A percentile compares a stretch with the other conserved stretches of the same genome.
These are phyloP conservation scores for Viola pubescens DNA, from an alignment of 441 rosid genomes.

Conservation along the genomic window DNA sequence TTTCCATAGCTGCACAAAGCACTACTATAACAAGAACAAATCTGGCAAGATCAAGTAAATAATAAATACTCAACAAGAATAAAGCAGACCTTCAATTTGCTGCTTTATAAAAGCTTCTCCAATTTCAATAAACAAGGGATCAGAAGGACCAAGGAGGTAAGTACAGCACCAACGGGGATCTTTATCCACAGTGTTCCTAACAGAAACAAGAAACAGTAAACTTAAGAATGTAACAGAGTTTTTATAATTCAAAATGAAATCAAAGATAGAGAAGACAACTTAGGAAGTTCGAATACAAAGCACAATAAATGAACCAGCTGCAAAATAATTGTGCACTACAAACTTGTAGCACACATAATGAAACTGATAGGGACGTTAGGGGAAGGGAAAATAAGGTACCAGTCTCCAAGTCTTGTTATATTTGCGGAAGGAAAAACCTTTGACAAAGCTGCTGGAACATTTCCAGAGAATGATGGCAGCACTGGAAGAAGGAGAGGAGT, in stretches of 20 bases:
- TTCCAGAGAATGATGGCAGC: constrained; percentile 96
- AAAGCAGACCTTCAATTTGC: constrained; percentile 57
- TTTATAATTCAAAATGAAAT: constrained; percentile 7
- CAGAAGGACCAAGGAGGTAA: constrained; percentile 85
- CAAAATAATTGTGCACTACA: constrained; percentile 1
- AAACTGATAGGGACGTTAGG: not conserved
- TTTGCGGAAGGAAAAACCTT: constrained; percentile 71
- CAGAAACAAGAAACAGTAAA: constrained; percentile 18
- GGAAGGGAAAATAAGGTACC: constrained; percentile 40
- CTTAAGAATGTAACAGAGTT: not conserved
- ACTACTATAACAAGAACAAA: not conserved
- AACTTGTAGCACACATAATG: not conserved
- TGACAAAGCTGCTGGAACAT: constrained; percentile 85
- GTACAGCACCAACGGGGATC: constrained; percentile 95
- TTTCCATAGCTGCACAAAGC: not conserved
- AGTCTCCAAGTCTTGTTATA: constrained; percentile 83
- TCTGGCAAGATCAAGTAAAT: not conserved
- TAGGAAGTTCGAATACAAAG: not conserved
- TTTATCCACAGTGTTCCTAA: constrained; percentile 89
- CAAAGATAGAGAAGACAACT: not conserved
- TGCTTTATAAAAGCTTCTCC: constrained; percentile 82
- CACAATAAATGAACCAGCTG: constrained; percentile 3
- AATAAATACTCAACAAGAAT: not conserved
- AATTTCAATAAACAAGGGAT: constrained; percentile 78
- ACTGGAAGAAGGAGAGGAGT: constrained; percentile 39